Evolutionary conservation across 345 rosid genomes (phyloP).

Genomic region (Trapa incisa): DNA sequence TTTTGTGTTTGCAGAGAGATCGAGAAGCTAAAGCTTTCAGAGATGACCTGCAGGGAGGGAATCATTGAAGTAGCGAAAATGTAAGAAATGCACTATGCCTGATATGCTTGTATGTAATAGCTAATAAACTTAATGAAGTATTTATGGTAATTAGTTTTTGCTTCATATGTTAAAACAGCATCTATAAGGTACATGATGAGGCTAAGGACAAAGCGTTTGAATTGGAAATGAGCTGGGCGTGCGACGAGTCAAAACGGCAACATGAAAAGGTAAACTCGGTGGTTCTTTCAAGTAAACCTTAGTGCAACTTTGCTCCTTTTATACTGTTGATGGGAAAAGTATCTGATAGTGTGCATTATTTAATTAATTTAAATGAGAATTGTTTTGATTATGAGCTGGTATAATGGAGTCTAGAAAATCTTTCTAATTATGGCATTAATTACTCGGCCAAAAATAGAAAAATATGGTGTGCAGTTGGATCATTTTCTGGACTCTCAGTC

Average conservation of each 20-base stretch:
- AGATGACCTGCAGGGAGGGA: conserved; percentile 97
- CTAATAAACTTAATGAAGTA: not conserved
- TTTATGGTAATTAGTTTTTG: not conserved
- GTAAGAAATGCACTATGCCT: conserved; percentile 26
- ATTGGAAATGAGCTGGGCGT: conserved; percentile 93
- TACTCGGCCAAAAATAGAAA: not conserved
- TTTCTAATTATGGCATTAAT: too few relatives aligned
- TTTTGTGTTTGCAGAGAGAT: conserved; percentile 57
- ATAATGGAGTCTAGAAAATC: not conserved
- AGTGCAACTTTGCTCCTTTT: not conserved
- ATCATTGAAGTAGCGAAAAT: conserved; percentile 89
- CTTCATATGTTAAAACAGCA: conserved; percentile 27
- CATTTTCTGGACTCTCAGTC: not conserved
- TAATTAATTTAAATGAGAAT: not conserved
- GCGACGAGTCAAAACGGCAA: conserved; percentile 76
- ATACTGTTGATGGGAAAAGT: not conserved
- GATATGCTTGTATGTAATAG: not conserved
- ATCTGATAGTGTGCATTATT: not conserved
- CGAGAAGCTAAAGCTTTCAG: conserved; percentile 81
- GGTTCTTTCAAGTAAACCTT: not conserved
- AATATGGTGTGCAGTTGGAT: not conserved
- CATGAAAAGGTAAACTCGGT: conserved; percentile 57
- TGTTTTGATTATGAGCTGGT: not conserved
- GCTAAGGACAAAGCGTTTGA: conserved; percentile 98
- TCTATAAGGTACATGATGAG: conserved; percentile 93